These are phyloP conservation scores for Aegle marmelos DNA, from an alignment of 345 rosid genomes.

Conservation along the genomic window DNA sequence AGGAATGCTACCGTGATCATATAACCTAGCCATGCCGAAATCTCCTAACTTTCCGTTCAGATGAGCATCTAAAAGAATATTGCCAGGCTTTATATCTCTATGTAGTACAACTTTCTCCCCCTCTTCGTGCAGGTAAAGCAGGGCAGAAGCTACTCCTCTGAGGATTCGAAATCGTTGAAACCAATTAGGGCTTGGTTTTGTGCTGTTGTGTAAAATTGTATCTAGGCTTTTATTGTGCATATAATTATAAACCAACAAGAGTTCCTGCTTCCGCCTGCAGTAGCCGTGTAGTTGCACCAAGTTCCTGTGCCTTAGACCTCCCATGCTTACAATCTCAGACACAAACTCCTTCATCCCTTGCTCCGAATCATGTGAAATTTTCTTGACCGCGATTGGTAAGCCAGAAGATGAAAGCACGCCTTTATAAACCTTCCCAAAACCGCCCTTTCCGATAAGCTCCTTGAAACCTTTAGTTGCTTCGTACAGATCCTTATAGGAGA, in stretches of 20 bases:
- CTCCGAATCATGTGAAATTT: constrained; percentile 33
- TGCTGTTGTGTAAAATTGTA: constrained; percentile 25
- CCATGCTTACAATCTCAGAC: constrained; percentile 48
- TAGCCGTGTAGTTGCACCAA: constrained; percentile 53
- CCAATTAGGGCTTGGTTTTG: constrained; percentile 34
- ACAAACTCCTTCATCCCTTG: constrained; percentile 50
- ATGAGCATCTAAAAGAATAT: constrained; percentile 32
- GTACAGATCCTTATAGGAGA: constrained; percentile 36
- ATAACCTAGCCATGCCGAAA: constrained; percentile 28
- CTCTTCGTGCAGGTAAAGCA: constrained; percentile 48
- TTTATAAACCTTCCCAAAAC: constrained; percentile 46
- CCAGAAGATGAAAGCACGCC: constrained; percentile 29
- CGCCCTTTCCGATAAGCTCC: constrained; percentile 41
- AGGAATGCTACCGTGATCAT: constrained; percentile 11
- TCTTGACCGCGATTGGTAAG: constrained; percentile 44
- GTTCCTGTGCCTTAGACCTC: constrained; percentile 42
- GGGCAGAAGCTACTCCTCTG: constrained; percentile 47
- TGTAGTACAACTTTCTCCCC: constrained; percentile 55
- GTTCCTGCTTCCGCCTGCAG: constrained; percentile 40
- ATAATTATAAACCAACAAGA: constrained; percentile 43
- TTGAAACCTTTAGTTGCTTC: constrained; percentile 44
- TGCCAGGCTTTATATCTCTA: constrained; percentile 52
- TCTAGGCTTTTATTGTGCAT: constrained; percentile 53
- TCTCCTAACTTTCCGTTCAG: constrained; percentile 26
- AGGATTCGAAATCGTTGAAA: constrained; percentile 33